Evolutionary conservation across 805 yeast species (phyloP).

Genomic region (Yamadazyma sp.): DNA sequence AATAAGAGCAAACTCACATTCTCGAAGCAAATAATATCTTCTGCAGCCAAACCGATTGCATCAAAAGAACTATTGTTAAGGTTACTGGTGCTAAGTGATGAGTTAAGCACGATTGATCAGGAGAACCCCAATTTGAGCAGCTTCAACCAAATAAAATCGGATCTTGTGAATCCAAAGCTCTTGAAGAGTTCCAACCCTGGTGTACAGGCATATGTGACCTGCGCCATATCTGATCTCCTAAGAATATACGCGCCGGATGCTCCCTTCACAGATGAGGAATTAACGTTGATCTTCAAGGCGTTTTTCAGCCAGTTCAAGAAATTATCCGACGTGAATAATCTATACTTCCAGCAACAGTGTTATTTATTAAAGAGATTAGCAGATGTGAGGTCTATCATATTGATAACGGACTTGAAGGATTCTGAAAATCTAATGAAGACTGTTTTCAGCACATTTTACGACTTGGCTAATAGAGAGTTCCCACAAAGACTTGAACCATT

Average conservation of each 20-base stretch:
- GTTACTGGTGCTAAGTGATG: slow-evolving; percentile 58
- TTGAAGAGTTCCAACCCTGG: slow-evolving; percentile 62
- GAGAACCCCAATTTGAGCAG: slow-evolving; percentile 42
- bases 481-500: slow-evolving; percentile 57
- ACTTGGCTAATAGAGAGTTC: slow-evolving; percentile 44
- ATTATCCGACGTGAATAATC: slow-evolving; percentile 53
- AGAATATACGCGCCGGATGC: slow-evolving; percentile 88
- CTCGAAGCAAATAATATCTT: slow-evolving; percentile 49
- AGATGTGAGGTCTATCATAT: slow-evolving; percentile 71
- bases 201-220: slow-evolving; percentile 66
- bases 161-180: slow-evolving; percentile 58
- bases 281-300: slow-evolving; percentile 64
- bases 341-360: slow-evolving; percentile 61
- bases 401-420: slow-evolving; percentile 72
- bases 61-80: slow-evolving; percentile 61
- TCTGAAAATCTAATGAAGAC: slow-evolving; percentile 52
- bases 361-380: slow-evolving; percentile 67
- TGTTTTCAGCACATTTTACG: slow-evolving; percentile 64
- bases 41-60: slow-evolving; percentile 56
- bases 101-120: slow-evolving; percentile 59
- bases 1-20: slow-evolving; percentile 1
- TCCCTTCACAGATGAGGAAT: slow-evolving; percentile 67
- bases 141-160: slow-evolving; percentile 43
- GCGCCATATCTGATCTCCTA: slow-evolving; percentile 73
- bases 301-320: slow-evolving; percentile 62